phyloP scores from a whole-genome alignment of 495 filamentous ascomycete genomes.

The Aspergillus incahuasiensis region DNA sequence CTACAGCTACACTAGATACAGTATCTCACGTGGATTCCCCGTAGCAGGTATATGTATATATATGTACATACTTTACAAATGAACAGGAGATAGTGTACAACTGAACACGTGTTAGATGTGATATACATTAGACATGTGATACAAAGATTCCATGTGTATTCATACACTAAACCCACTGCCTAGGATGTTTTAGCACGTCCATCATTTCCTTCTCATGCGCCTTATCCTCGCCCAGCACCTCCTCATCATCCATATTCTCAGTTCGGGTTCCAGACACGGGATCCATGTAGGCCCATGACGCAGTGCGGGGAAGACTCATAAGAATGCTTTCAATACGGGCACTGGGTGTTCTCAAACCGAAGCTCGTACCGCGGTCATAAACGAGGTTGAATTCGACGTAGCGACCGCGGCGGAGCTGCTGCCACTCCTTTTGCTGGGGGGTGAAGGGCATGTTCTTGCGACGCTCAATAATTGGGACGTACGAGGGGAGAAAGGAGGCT shows the following conservation, averaged over 20 bases:
- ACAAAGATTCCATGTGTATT: background rate
- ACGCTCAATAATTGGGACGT: constrained; percentile 79
- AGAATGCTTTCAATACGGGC: constrained; percentile 92
- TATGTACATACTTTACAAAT: too few relatives aligned
- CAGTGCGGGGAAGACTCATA: constrained; percentile 93
- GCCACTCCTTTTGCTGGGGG: constrained; percentile 85
- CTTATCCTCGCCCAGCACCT: constrained; percentile 39
- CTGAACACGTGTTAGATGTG: background rate
- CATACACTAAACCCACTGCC: constrained; percentile 73
- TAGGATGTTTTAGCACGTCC: constrained; percentile 77
- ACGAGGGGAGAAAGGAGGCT: constrained; percentile 83
- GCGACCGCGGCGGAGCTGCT: constrained; percentile 84
- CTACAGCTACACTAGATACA: too few relatives aligned
- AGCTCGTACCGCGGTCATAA: constrained; percentile 92
- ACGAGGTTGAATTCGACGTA: constrained; percentile 99
- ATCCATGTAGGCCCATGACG: constrained; percentile 95
- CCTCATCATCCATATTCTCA: constrained; percentile 30
- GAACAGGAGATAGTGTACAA: too few relatives aligned
- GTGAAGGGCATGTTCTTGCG: constrained; percentile 90
- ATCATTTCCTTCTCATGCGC: constrained; percentile 64
- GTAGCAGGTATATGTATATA: too few relatives aligned
- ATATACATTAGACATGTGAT: background rate
- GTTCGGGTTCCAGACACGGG: constrained; percentile 44
- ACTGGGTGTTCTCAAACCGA: constrained; percentile 89
- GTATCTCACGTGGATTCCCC: too few relatives aligned